Evolutionary conservation across 148 eudicot species (phyloP).

Genomic region (Heliamphora exappendiculata): DNA sequence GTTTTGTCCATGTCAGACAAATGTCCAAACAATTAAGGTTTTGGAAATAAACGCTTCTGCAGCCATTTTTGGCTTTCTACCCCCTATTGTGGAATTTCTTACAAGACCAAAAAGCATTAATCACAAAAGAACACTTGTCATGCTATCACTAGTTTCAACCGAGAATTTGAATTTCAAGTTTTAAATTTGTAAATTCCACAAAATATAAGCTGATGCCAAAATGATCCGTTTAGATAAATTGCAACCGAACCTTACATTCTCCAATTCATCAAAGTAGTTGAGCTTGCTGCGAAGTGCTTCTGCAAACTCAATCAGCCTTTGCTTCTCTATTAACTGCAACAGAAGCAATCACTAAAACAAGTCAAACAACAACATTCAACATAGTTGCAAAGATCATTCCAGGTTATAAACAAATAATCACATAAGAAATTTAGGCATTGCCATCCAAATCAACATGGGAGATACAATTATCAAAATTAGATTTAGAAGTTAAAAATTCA

Average conservation of each 20-base stretch:
- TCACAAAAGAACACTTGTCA: background rate
- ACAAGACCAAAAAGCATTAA: too few species aligned
- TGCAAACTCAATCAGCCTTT: slow-evolving; percentile 84
- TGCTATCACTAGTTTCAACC: background rate
- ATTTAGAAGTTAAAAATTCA: background rate
- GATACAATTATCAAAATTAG: background rate
- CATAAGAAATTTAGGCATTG: background rate
- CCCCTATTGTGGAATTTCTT: too few species aligned
- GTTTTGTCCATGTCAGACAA: too few species aligned
- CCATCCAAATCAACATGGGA: background rate
- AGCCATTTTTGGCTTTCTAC: too few species aligned
- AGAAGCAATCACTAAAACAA: slow-evolving; percentile 7
- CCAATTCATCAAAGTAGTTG: slow-evolving; percentile 92
- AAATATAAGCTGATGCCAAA: background rate
- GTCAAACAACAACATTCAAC: slow-evolving; percentile 6
- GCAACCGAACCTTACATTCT: slow-evolving; percentile 64
- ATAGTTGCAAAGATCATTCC: background rate
- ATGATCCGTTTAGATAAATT: background rate
- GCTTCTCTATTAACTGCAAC: slow-evolving; percentile 84
- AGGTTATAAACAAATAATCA: background rate
- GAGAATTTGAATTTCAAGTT: background rate
- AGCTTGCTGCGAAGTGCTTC: slow-evolving; percentile 93
- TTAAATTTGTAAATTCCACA: background rate
- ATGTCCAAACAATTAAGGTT: too few species aligned
- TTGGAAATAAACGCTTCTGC: too few species aligned